Evolutionary conservation across 2,329 filamentous ascomycete genomes (phyloP), one percentile per base, ranked within the genome.

Genomic region (Fusarium aywerte): DNA sequence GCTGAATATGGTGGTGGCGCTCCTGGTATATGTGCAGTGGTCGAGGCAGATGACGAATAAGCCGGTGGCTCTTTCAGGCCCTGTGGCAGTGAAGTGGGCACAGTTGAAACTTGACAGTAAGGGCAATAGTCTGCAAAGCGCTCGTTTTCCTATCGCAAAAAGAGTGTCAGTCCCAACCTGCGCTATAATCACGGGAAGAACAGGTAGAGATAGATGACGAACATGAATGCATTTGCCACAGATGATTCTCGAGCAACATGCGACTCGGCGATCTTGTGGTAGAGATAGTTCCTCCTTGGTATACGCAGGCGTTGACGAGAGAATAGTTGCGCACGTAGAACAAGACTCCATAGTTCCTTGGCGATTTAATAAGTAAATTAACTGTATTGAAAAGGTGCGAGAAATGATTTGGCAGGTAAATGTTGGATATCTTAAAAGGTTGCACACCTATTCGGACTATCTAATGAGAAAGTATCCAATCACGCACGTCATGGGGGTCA

Each of bases 101-200:
- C 80, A 42, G 81, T 84, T 7, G 89, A 89, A 69, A 92, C 85
- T 77, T 95, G 92, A 76, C 92, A 96, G 77, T 91, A 95, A 0
- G 92, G 92, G 74, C 88, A 88, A 75, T 87, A 88, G 32, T 82
- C 80, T 52, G 85, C 84, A 78, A 92, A 93, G 38, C 91, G 87
- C 29, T 83, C 80, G 75, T 93, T 93, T 44, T 85, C 79, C 86
- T 88, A 68, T 29, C 35, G 27, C 7, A 27, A 27, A n/a, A 21
- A 16, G 20, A 38, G 21, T 36, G 58, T 71, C 40, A 72, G 65
- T 50, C 18, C 29, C 38, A 36, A 33, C 18, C n/a, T 35, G n/a
- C 11, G 11, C n/a, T 31, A 51, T 16, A 31, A 7, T 38, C n/a
- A 31, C 25, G 32, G 18, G 15, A 42, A n/a, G 35, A 21, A 27